Conservation (phyloP, 129 eudicot species). For the Helianthus annuus region HanXRQr2.0-SUNRISE NC_035447.2:1432597-1433096, state of each 20-base stretch:
- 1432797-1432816: too few relatives aligned
- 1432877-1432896: slow-evolving; percentile 76
- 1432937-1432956: slow-evolving; percentile 90
- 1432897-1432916: slow-evolving; percentile 80
- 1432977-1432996: slow-evolving; percentile 99
- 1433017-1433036: not conserved
- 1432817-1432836: not conserved
- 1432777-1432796: too few relatives aligned
- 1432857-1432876: slow-evolving; percentile 67
- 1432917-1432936: slow-evolving; percentile 92
- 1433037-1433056: too few relatives aligned
- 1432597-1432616: too few relatives aligned
- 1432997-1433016: not conserved
- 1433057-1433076: not conserved
- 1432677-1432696: too few relatives aligned
- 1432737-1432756: too few relatives aligned
- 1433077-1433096: not conserved
- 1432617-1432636: too few relatives aligned
- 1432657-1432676: too few relatives aligned
- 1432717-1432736: too few relatives aligned
- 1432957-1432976: slow-evolving; percentile 87
- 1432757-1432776: too few relatives aligned
- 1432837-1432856: slow-evolving; percentile 69
- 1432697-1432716: too few relatives aligned
- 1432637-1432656: too few relatives aligned